phyloP scores from a whole-genome alignment of 495 filamentous ascomycete species.

The Penicillium paradoxum region DNA sequence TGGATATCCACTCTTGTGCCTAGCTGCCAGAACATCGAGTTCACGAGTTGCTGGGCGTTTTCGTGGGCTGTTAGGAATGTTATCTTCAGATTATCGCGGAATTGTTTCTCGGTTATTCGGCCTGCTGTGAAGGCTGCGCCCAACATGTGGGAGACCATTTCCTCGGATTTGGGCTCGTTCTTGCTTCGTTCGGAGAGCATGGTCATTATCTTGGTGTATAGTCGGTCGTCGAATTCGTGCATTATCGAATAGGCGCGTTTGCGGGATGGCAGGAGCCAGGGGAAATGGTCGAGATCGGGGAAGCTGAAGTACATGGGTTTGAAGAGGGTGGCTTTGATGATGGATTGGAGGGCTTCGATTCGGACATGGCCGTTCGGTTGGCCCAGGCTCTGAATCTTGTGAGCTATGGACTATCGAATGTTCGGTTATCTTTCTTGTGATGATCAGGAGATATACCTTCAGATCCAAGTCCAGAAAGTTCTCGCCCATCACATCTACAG shows the following conservation, averaged over 20 bases:
- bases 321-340: constrained; percentile 32
- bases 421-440: too few species aligned
- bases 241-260: constrained; percentile 23
- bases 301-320: constrained; percentile 39
- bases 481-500: constrained; percentile 25
- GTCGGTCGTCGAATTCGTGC: constrained; percentile 25
- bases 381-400: background rate
- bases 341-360: constrained; percentile 24
- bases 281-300: constrained; percentile 31
- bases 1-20: constrained; percentile 23
- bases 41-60: constrained; percentile 31
- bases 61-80: constrained; percentile 34
- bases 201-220: constrained; percentile 9
- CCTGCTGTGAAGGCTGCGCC: constrained; percentile 18
- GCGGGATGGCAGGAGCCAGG: constrained; percentile 22
- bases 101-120: constrained; percentile 26
- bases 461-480: constrained; percentile 23
- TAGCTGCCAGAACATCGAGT: constrained; percentile 29
- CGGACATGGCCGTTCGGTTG: constrained; percentile 6
- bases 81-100: constrained; percentile 32
- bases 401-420: background rate
- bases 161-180: background rate
- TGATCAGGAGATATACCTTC: constrained; percentile 13
- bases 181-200: constrained; percentile 15
- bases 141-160: constrained; percentile 24